Evolutionary conservation across 1,284 basidiomycete species (phyloP).

Genomic region (Peniophora sp.): DNA sequence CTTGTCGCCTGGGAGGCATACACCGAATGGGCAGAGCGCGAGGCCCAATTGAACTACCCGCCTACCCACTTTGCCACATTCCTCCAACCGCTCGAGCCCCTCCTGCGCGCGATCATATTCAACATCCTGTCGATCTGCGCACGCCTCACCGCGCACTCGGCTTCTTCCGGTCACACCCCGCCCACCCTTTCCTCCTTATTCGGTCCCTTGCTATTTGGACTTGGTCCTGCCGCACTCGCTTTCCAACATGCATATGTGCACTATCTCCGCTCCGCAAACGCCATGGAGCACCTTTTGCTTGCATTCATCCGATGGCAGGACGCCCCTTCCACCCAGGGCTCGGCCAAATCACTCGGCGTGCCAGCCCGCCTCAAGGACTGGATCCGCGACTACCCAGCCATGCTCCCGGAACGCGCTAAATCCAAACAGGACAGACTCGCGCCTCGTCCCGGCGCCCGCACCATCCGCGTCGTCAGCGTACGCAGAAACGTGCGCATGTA

Average conservation of each 20-base stretch:
- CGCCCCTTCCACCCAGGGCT: conserved; percentile 34
- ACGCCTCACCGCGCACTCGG: conserved; percentile 74
- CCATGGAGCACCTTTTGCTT: conserved; percentile 83
- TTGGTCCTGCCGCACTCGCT: conserved; percentile 51
- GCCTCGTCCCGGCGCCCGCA: conserved; percentile 67
- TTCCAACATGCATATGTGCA: conserved; percentile 75
- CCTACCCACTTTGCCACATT: conserved; percentile 61
- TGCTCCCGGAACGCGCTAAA: conserved; percentile 35
- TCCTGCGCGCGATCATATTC: conserved; percentile 52
- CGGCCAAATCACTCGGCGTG: conserved; percentile 53
- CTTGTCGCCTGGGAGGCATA: conserved; percentile 76
- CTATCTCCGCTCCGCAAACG: conserved; percentile 75
- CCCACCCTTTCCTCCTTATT: conserved; percentile 84
- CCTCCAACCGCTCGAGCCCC: conserved; percentile 42
- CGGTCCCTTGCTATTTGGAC: conserved; percentile 76
- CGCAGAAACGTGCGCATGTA: conserved; percentile 78
- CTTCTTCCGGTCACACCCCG: conserved; percentile 76
- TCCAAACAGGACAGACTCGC: conserved; percentile 37
- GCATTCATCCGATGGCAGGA: conserved; percentile 79
- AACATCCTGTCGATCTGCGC: conserved; percentile 69
- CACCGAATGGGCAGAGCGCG: conserved; percentile 66
- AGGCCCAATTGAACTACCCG: conserved; percentile 62
- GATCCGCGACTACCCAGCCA: conserved; percentile 78
- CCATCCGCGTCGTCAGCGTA: conserved; percentile 64
- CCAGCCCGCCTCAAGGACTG: conserved; percentile 76